Base-by-base conservation (phyloP, 2,329 filamentous ascomycete species). In the Colletotrichum costaricense region DNA sequence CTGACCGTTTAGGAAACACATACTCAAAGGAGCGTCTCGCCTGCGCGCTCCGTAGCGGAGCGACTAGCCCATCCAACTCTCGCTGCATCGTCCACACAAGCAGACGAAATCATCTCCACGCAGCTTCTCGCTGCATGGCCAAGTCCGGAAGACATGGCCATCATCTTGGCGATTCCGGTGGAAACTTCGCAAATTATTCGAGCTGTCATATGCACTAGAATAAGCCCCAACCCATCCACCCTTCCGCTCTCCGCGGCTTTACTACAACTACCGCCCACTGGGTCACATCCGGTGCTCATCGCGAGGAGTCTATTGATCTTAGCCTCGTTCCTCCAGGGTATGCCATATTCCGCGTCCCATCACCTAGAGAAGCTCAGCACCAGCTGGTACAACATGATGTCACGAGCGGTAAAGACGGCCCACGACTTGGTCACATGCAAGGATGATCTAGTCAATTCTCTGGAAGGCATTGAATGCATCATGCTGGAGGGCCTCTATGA, bases 401-500 rank as follows among this genome's bases (percentile, higher is more conserved):
- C 74, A 5, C 76, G 77, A 0, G 56, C 79, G 0, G 77, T 82
- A 2, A 78, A 81, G 16, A 77, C 77, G 0, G 80, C 79, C 1
- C 79, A 76, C 14, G 78, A 76, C 5, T 74, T 82, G 8, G 83
- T 90, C 1, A 86, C 85, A 0, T 81, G 80, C 16, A 84, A 88
- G 30, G 85, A 89, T 63, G 83, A 85, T 2, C 77, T 90, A 0
- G 76, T 86, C 0, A 80, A 78, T 28, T 85, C 83, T 0, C 52
- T 88, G 1, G 86, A 89, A 65, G 86, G 86, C 0, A 76, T 89
- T 6, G 86, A 89, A 71, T 88, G 85, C 64, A 75, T 90, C n/a
- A 81, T 88, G 75, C 79, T 89, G 0, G 84, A 88, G 73, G 81
- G 81, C 14, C 79, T 87, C 26, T 87, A 84, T 74, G 80, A 85